Evolutionary conservation across 2,329 filamentous ascomycete genomes (phyloP).

Genomic region (Scleromitrula shiraiana): DNA sequence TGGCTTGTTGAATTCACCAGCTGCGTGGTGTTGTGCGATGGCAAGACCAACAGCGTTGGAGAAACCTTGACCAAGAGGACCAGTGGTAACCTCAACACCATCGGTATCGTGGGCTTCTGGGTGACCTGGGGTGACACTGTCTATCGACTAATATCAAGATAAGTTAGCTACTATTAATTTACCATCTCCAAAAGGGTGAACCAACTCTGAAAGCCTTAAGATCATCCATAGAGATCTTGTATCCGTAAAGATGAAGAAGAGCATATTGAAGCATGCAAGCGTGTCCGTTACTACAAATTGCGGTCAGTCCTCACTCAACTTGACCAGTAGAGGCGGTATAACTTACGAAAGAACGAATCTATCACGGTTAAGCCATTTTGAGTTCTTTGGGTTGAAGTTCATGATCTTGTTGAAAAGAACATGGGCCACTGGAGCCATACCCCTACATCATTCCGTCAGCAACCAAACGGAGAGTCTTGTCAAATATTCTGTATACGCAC

Average conservation of each 20-base stretch:
- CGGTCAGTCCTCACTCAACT: too few relatives aligned
- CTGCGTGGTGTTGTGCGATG: constrained; percentile 89
- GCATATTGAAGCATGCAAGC: constrained; percentile 99
- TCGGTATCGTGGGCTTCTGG: constrained; percentile 95
- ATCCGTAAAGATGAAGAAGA: constrained; percentile 93
- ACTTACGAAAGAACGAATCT: constrained; percentile 98
- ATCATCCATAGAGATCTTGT: constrained; percentile 78
- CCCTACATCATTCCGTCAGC: constrained; percentile 36
- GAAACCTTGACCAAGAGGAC: constrained; percentile 95
- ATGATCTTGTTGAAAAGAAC: constrained; percentile 99
- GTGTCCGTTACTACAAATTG: constrained; percentile 73
- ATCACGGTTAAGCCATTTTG: constrained; percentile 93
- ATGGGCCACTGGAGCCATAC: constrained; percentile 90
- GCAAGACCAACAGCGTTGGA: constrained; percentile 96
- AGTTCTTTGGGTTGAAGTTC: constrained; percentile 99
- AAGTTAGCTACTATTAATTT: constrained; percentile 8
- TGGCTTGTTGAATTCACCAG: constrained; percentile 91
- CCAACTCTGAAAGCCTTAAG: constrained; percentile 93
- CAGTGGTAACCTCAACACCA: constrained; percentile 95
- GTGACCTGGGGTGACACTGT: constrained; percentile 85
- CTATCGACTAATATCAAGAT: constrained; percentile 36
- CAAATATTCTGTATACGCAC: constrained; percentile 42
- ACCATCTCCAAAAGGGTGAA: background rate
- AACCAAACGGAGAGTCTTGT: background rate
- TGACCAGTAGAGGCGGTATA: too few relatives aligned